These are phyloP conservation scores for Udeniomyces megalosporus DNA, from an alignment of 768 basidiomycete species.

Conservation along the genomic window DNA sequence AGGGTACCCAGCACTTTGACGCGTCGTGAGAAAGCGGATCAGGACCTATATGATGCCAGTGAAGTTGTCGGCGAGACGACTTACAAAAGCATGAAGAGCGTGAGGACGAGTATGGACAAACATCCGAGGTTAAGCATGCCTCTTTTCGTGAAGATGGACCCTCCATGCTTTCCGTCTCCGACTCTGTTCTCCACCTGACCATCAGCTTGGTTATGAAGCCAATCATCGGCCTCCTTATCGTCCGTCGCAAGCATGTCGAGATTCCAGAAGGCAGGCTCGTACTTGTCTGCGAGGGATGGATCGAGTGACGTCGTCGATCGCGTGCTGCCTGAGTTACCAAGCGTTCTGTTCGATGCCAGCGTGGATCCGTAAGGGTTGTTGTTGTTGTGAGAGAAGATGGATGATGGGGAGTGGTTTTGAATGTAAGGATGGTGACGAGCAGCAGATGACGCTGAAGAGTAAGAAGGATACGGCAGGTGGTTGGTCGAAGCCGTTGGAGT, in stretches of 20 bases:
- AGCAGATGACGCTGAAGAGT: no score
- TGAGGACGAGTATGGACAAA: conserved; percentile 43
- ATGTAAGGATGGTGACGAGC: no score
- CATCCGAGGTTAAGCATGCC: conserved; percentile 60
- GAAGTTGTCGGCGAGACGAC: conserved; percentile 26
- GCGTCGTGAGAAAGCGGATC: background rate
- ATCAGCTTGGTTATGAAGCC: conserved; percentile 25
- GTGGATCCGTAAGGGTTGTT: no score
- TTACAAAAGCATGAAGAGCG: conserved; percentile 38
- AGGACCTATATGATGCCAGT: background rate
- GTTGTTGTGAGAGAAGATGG: background rate
- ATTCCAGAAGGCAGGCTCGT: background rate
- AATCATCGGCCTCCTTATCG: conserved; percentile 27
- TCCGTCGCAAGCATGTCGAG: conserved; percentile 10
- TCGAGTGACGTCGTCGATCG: background rate
- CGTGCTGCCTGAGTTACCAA: no score
- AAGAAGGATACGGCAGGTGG: no score
- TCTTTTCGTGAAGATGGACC: conserved; percentile 48
- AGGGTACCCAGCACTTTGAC: conserved; percentile 55
- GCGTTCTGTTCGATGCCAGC: no score
- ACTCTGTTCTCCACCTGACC: conserved; percentile 23
- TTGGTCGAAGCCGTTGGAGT: no score
- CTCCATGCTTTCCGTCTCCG: conserved; percentile 36
- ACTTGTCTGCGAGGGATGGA: background rate
- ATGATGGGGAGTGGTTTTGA: no score